These are phyloP conservation scores for Phytophthora multivora DNA, from an alignment of 352 stramenopile genomes.

Conservation along the genomic window DNA sequence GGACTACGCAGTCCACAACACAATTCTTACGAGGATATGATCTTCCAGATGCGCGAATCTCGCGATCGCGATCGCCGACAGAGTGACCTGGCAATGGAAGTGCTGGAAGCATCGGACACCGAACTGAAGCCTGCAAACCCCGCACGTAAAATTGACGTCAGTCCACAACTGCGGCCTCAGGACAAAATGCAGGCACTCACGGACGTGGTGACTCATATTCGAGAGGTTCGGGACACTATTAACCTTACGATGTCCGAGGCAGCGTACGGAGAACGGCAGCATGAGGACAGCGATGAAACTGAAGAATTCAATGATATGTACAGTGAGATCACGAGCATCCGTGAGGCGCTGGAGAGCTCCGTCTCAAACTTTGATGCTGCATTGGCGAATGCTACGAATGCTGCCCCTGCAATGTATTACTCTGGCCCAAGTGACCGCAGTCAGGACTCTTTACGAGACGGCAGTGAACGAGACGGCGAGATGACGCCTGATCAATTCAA, in stretches of 20 bases:
- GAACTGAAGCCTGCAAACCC: slow-evolving; percentile 28
- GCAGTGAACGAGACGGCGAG: slow-evolving; percentile 22
- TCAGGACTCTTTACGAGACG: slow-evolving; percentile 19
- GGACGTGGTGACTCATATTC: slow-evolving; percentile 68
- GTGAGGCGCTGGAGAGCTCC: slow-evolving; percentile 54
- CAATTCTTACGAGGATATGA: slow-evolving; percentile 64
- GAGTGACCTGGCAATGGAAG: slow-evolving; percentile 40
- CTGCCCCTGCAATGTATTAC: slow-evolving; percentile 41
- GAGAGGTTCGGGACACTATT: slow-evolving; percentile 69
- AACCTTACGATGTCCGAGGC: slow-evolving; percentile 68
- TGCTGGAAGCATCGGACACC: slow-evolving; percentile 26
- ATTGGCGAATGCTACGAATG: slow-evolving; percentile 47
- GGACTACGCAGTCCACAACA: slow-evolving; percentile 53
- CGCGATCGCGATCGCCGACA: slow-evolving; percentile 48
- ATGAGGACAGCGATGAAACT: slow-evolving; percentile 34
- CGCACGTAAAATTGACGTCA: slow-evolving; percentile 16
- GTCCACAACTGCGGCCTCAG: slow-evolving; percentile 31
- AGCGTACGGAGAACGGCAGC: slow-evolving; percentile 34
- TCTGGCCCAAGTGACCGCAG: slow-evolving; percentile 31
- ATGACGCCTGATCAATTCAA: slow-evolving; percentile 63
- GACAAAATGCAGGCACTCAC: slow-evolving; percentile 62
- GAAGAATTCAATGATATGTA: slow-evolving; percentile 59
- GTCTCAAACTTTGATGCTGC: slow-evolving; percentile 58
- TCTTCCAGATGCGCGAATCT: slow-evolving; percentile 61
- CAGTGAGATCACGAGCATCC: slow-evolving; percentile 58